Base-by-base conservation (phyloP, 768 basidiomycete species). In the Psilocybe cubensis region DNA sequence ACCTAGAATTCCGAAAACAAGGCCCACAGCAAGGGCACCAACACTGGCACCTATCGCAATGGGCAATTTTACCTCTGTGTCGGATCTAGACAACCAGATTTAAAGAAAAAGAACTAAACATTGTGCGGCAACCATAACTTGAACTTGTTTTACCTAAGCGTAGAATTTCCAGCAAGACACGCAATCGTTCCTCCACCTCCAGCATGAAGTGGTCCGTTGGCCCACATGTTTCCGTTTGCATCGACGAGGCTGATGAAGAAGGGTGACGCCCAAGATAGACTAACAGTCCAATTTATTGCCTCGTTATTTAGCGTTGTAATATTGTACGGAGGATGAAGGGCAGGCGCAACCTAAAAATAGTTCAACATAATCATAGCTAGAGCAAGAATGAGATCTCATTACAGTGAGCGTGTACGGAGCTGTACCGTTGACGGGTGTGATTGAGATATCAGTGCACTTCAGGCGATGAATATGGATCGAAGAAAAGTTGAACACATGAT, bases 391-490 rank as follows among this genome's bases (percentile, higher is more conserved):
- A 40, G 28, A 60, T 38, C n/a, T 42, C 18, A 27, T 61, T 59
- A 83, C 86, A 17, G 83, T 85, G 52, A 86, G 68, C 0, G 74
- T 84, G 62, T 80, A 88, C 10, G 86, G 86, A 0, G 83, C 79
- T 3, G 82, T 84, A 14, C 86, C 86, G 59, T 84, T 85, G 47
- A 73, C 78, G 2, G 84, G 80, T 2, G 71, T 73, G 40, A 87
- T 61, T 14, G 78, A 74, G 27, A 88, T 78, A 63, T 86, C 84
- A 6, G 82, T 81, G 64, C 86, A 88, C 83, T 86, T 57, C 45
- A 28, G 54, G 31, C 8, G 29, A 46, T 29, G 28, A 49, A 28
- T 50, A 47, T 25, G 29, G 27, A 25, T 44, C 20, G 18, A 25
- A 28, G 28, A 27, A 38, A 47, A 23, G 48, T 27, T 40, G 51